These are phyloP conservation scores for Geotrichum ghanense DNA, from an alignment of 805 yeast genomes.

Conservation along the genomic window DNA sequence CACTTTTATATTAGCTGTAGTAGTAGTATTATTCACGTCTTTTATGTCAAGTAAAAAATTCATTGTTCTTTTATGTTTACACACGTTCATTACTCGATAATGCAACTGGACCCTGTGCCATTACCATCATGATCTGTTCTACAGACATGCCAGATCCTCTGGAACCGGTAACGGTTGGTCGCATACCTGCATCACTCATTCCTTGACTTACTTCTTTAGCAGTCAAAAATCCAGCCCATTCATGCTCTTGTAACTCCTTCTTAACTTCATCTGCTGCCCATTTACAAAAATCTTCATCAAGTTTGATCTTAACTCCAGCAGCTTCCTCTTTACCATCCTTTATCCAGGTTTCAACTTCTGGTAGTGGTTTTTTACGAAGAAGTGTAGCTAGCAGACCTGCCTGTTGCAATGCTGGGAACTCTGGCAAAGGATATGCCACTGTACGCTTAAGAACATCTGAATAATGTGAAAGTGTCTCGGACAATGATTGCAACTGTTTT, in stretches of 20 bases:
- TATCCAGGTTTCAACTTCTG: constrained; percentile 87
- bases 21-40: too few species aligned
- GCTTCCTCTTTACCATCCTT: constrained; percentile 30
- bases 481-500: constrained; percentile 73
- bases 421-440: constrained; percentile 72
- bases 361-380: constrained; percentile 74
- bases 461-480: constrained; percentile 53
- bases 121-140: not conserved
- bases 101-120: not conserved
- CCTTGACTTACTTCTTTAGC: constrained; percentile 35
- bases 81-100: not conserved
- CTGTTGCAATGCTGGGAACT: constrained; percentile 76
- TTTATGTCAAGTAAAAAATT: too few species aligned
- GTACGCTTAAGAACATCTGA: constrained; percentile 49
- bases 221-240: constrained; percentile 51
- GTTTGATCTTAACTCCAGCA: constrained; percentile 21
- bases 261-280: constrained; percentile 54
- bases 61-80: too few species aligned
- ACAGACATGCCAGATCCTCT: not conserved
- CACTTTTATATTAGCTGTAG: too few species aligned
- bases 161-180: not conserved
- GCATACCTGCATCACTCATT: constrained; percentile 8
- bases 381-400: constrained; percentile 76
- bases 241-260: constrained; percentile 41
- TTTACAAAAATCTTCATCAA: constrained; percentile 55